phyloP scores from a whole-genome alignment of 1,284 basidiomycete species.

The Pulveroboletus sp. region DNA sequence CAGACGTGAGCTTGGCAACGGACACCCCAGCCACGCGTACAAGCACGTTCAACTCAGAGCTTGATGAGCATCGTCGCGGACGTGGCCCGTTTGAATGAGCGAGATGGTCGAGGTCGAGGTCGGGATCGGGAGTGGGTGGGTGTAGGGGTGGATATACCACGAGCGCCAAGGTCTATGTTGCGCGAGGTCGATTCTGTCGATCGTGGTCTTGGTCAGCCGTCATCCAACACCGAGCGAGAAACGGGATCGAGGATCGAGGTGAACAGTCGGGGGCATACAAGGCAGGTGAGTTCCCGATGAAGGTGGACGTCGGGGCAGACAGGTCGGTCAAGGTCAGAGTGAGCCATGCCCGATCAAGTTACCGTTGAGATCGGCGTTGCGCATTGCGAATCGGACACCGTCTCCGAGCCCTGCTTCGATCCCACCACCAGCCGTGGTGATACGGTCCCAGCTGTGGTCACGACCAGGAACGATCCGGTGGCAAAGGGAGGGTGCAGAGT shows the following conservation, averaged over 20 bases:
- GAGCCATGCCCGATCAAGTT: conserved; percentile 33
- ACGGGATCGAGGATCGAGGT: not conserved
- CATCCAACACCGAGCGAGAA: not conserved
- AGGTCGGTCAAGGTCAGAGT: not conserved
- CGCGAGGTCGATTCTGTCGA: conserved; percentile 21
- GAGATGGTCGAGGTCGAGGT: conserved; percentile 20
- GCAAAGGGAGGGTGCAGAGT: not conserved
- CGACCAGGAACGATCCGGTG: not conserved
- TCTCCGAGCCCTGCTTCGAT: conserved; percentile 20
- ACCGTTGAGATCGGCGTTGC: conserved; percentile 62
- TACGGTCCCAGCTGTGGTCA: conserved; percentile 1
- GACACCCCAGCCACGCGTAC: conserved; percentile 2
- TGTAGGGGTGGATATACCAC: conserved; percentile 29
- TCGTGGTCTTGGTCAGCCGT: not conserved
- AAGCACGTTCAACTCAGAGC: conserved; percentile 32
- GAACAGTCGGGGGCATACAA: not conserved
- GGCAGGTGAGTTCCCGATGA: conserved; percentile 1
- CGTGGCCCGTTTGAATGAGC: conserved; percentile 43
- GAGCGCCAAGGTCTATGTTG: conserved; percentile 41
- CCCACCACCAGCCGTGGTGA: not conserved
- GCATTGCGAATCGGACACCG: conserved; percentile 45
- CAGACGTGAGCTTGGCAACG: conserved; percentile 2
- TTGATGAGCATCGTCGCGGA: conserved; percentile 68
- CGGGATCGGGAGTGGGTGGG: conserved; percentile 6
- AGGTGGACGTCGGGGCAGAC: not conserved